These are phyloP conservation scores for Aspergillus tanneri DNA, from an alignment of 2,329 filamentous ascomycete genomes.

Conservation along the genomic window DNA sequence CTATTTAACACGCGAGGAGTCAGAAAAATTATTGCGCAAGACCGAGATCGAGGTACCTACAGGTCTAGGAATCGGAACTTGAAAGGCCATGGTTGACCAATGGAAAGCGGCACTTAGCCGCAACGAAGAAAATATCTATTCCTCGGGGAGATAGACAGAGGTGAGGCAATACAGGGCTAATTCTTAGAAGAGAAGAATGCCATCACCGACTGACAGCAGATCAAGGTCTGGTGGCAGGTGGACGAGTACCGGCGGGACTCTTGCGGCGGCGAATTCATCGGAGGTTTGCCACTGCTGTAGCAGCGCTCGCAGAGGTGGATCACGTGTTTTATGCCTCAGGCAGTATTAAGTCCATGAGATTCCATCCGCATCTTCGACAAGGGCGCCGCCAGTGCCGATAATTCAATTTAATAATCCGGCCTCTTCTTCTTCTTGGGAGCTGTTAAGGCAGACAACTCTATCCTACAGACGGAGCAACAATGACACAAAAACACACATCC, in stretches of 20 bases:
- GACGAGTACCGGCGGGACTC: conserved; percentile 6
- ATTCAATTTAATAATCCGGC: too few species aligned
- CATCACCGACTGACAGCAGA: conserved; percentile 27
- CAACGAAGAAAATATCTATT: conserved; percentile 19
- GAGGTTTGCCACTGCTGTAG: not conserved
- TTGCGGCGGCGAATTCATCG: conserved; percentile 2
- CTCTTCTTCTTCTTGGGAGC: not conserved
- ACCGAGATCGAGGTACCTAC: conserved; percentile 34
- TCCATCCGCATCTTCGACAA: not conserved
- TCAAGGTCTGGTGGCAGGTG: conserved; percentile 16
- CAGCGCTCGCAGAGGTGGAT: not conserved
- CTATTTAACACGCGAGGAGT: conserved; percentile 33
- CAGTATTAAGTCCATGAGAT: not conserved
- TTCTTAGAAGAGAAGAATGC: conserved; percentile 18
- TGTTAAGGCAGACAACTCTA: too few species aligned
- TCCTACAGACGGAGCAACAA: too few species aligned
- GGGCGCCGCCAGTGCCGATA: too few species aligned
- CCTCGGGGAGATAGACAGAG: conserved; percentile 11
- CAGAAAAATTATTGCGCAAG: conserved; percentile 10
- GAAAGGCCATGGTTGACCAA: conserved; percentile 52
- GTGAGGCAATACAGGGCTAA: conserved; percentile 11
- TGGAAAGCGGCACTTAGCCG: conserved; percentile 41
- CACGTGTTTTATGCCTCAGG: not conserved
- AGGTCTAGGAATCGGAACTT: conserved; percentile 48
- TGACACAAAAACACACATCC: not conserved